Base-by-base conservation (phyloP, 495 filamentous ascomycete species). In the Hypoxylon rickii region DNA sequence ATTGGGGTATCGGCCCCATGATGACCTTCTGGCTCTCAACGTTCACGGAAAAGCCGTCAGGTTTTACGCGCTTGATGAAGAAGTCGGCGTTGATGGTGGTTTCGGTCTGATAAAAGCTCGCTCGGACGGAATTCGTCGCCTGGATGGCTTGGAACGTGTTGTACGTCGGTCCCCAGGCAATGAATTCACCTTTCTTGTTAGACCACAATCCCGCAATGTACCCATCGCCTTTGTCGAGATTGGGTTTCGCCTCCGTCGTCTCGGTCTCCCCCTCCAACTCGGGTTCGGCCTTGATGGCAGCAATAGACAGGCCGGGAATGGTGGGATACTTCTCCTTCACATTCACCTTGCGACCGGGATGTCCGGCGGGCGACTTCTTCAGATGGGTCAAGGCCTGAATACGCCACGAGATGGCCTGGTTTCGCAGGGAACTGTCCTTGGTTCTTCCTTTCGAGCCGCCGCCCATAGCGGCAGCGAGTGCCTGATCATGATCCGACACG, bases 261-360 rank as follows among this genome's bases (percentile, higher is more conserved):
- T 19, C 19, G 16, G 49, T 6, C 12, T 46, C n/a, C n/a, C n/a
- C n/a, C n/a, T n/a, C n/a, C n/a, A n/a, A n/a, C n/a, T n/a, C n/a
- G n/a, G n/a, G n/a, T n/a, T n/a, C n/a, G n/a, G n/a, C n/a, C n/a
- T n/a, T n/a, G n/a, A n/a, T 44, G 41, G 29, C 51, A 66, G 29
- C 53, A 12, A 4, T 12, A 22, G 45, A 33, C 34, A 67, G 68
- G 3, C 62, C 73, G 0, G 82, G 77, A 19, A 82, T 58, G 39
- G 82, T 74, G 19, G 84, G 76, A 1, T 90, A 92, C 17, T 87
- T 78, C 62, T 89, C 86, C 36, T 72, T 65, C 5, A 89, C 76
- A 2, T 75, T 84, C 17, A 86, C 78, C 58, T 76, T 74, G 21
- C 72, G 69, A 37, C 73, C 81, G 20, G 83, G 77, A 65, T 91